Conservation (phyloP, 164 flowering plant species). For the Chimonanthus praecox region DNA sequence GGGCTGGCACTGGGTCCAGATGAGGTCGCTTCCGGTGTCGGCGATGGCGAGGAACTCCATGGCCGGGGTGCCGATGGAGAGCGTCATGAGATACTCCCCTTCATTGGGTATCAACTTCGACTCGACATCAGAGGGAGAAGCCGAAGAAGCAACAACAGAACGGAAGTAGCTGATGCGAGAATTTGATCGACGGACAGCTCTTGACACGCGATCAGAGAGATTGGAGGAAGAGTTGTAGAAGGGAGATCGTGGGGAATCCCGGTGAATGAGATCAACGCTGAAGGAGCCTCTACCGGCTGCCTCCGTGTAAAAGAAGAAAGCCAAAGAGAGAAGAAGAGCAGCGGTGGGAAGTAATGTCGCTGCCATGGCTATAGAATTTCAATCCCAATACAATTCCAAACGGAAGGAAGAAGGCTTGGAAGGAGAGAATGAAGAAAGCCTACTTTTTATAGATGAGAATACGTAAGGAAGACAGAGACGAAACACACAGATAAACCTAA, state of each 20-base stretch:
- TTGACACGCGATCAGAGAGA: background rate
- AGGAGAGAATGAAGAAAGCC: no score
- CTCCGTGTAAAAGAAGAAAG: no score
- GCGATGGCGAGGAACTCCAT: constrained; percentile 39
- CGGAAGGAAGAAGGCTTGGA: no score
- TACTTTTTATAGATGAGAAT: no score
- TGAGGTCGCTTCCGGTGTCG: constrained; percentile 88
- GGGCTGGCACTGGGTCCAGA: constrained; percentile 87
- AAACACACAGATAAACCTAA: no score
- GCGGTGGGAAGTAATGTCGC: no score
- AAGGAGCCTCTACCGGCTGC: background rate
- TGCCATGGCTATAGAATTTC: no score
- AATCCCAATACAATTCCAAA: no score
- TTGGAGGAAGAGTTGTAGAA: background rate
- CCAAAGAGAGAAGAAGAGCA: no score
- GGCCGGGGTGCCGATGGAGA: constrained; percentile 69
- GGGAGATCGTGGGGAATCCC: background rate
- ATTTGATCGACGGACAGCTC: background rate
- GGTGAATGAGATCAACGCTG: background rate
- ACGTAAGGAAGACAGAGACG: no score
- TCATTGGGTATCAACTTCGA: constrained; percentile 24
- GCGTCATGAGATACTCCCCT: constrained; percentile 60
- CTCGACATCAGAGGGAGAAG: background rate
- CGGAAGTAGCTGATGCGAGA: background rate
- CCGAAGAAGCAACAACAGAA: background rate